A percentile compares a stretch with the other conserved stretches of the same genome.
phyloP scores from a whole-genome alignment of 2,329 filamentous ascomycete genomes.

The Pezicula neosporulosa region DNA sequence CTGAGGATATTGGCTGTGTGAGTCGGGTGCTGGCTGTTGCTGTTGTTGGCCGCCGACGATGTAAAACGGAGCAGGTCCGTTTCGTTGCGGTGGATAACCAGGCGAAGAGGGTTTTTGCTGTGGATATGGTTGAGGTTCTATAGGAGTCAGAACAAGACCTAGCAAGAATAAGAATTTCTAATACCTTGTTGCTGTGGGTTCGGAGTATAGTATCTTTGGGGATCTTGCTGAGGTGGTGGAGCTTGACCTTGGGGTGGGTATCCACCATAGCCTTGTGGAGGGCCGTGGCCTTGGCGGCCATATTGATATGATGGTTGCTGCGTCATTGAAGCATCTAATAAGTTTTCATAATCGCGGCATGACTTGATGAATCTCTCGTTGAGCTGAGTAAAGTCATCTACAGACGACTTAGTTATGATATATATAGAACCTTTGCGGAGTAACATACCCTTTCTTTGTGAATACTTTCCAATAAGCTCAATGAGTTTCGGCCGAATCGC shows the following conservation, averaged over 20 bases:
- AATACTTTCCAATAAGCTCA: conserved; percentile 97
- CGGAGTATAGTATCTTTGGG: conserved; percentile 67
- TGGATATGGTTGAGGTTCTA: conserved; percentile 35
- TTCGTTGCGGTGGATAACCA: conserved; percentile 52
- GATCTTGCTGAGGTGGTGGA: conserved; percentile 48
- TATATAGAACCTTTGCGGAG: not conserved
- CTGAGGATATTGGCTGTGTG: conserved; percentile 46
- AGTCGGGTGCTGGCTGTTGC: conserved; percentile 28
- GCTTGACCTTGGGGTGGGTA: conserved; percentile 28
- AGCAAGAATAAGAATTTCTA: no score
- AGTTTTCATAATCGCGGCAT: conserved; percentile 88
- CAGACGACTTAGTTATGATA: conserved; percentile 13
- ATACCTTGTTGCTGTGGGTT: conserved; percentile 36
- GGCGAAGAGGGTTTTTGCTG: conserved; percentile 48
- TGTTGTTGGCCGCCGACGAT: conserved; percentile 40
- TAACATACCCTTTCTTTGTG: conserved; percentile 86
- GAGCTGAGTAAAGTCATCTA: conserved; percentile 96
- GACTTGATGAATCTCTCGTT: conserved; percentile 99
- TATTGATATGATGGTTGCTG: conserved; percentile 78
- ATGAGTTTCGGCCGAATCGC: conserved; percentile 96
- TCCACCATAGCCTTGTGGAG: conserved; percentile 33
- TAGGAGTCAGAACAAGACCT: not conserved
- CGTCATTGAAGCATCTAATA: conserved; percentile 96
- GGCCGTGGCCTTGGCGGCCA: conserved; percentile 36
- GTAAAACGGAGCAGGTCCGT: conserved; percentile 60